Percentiles rank a stretch among this genome's conserved stretches.
Evolutionary conservation across 2,329 filamentous ascomycete species (phyloP).

Genomic region (Epichloe amarillans): DNA sequence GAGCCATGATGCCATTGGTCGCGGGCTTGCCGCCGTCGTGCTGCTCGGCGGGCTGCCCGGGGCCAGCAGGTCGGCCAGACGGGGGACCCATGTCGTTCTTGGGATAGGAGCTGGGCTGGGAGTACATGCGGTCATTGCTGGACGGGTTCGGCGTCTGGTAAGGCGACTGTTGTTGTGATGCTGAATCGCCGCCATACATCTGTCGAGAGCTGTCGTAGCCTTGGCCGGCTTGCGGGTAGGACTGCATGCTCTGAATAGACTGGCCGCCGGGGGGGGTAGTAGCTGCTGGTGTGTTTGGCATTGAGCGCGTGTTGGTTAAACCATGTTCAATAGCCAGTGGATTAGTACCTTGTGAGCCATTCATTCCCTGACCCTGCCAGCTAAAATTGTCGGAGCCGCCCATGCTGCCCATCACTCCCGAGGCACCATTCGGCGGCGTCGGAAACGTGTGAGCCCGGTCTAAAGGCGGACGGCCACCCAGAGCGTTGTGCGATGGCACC

Average conservation of each 20-base stretch:
- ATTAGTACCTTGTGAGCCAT: conserved; percentile 48
- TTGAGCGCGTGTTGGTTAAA: conserved; percentile 66
- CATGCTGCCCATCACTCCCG: conserved; percentile 65
- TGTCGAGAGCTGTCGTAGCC: conserved; percentile 65
- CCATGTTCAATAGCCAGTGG: conserved; percentile 69
- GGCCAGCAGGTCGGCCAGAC: conserved; percentile 43
- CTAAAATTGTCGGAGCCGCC: conserved; percentile 66
- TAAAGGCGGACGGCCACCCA: conserved; percentile 56
- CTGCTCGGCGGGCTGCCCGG: conserved; percentile 46
- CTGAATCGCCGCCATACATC: conserved; percentile 63
- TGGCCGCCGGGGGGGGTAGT: conserved; percentile 76
- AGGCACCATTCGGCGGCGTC: conserved; percentile 86
- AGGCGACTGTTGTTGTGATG: conserved; percentile 57
- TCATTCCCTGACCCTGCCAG: conserved; percentile 56
- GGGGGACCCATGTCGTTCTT: conserved; percentile 87
- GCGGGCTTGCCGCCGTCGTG: conserved; percentile 47
- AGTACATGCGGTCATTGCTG: conserved; percentile 52
- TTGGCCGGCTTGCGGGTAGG: conserved; percentile 56
- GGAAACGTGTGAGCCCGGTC: conserved; percentile 88
- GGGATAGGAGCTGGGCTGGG: conserved; percentile 54
- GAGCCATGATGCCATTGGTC: conserved; percentile 56
- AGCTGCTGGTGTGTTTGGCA: conserved; percentile 81
- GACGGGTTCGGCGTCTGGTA: conserved; percentile 51
- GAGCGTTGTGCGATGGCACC: conserved; percentile 53
- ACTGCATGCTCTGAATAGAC: conserved; percentile 59